Conservation (phyloP, 148 eudicot species). For the Selenicereus undatus region DNA sequence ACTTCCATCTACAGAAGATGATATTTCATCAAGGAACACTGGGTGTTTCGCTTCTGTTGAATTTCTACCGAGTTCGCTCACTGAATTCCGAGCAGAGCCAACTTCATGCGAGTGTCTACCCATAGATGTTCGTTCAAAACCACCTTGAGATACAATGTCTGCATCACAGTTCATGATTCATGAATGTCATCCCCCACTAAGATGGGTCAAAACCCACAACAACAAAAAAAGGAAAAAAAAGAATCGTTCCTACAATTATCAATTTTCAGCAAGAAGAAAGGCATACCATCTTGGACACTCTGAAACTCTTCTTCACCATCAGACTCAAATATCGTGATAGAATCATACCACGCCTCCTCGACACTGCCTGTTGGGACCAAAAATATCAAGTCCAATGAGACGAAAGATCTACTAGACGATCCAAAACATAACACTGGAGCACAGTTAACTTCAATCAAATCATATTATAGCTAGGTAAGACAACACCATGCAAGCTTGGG, state of each 20-base stretch:
- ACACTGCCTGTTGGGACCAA: conserved; percentile 45
- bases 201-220: background rate
- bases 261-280: background rate
- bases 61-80: conserved; percentile 42
- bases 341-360: conserved; percentile 93
- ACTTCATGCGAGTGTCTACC: conserved; percentile 34
- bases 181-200: conserved; percentile 12
- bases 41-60: conserved; percentile 47
- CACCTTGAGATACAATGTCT: conserved; percentile 54
- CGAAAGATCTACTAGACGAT: conserved; percentile 11
- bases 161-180: conserved; percentile 23
- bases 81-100: conserved; percentile 48
- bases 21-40: conserved; percentile 58
- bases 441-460: background rate
- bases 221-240: background rate
- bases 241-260: background rate
- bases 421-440: background rate
- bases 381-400: conserved; percentile 14
- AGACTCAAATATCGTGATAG: conserved; percentile 66
- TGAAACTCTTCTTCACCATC: conserved; percentile 89
- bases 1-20: conserved; percentile 51
- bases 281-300: conserved; percentile 78
- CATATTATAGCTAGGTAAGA: background rate
- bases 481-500: background rate
- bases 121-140: conserved; percentile 40